Evolutionary conservation across 108 stramenopile genomes (phyloP).

Genomic region (Skeletonema potamos): DNA sequence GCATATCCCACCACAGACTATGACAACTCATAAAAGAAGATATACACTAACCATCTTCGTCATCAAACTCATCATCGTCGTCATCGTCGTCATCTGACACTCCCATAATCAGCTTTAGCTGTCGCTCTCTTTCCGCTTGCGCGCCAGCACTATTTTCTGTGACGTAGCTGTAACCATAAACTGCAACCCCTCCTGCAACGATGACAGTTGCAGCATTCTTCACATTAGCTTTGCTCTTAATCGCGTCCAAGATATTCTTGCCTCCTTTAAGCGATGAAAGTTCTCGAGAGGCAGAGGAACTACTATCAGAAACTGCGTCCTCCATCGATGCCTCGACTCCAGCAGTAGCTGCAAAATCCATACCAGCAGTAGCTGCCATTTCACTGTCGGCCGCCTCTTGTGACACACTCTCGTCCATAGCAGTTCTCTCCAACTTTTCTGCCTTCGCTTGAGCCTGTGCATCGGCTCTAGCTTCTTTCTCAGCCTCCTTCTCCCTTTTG

Average conservation of each 20-base stretch:
- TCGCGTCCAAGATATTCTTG: conserved; percentile 3
- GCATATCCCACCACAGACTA: background rate
- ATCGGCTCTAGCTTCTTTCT: conserved; percentile 31
- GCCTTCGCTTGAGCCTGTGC: conserved; percentile 30
- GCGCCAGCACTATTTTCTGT: conserved; percentile 52
- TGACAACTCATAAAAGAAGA: background rate
- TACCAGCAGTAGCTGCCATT: conserved; percentile 25
- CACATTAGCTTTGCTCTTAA: conserved; percentile 37
- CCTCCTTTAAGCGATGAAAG: background rate
- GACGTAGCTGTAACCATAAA: conserved; percentile 56
- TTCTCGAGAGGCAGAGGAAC: background rate
- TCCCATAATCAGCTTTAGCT: conserved; percentile 73
- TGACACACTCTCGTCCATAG: background rate
- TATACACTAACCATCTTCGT: conserved; percentile 20
- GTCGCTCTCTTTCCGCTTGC: conserved; percentile 69
- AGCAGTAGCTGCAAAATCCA: conserved; percentile 25
- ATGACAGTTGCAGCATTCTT: conserved; percentile 56
- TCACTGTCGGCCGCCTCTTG: conserved; percentile 12
- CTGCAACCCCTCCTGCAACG: conserved; percentile 53
- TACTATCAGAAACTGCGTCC: background rate
- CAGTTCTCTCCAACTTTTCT: conserved; percentile 20
- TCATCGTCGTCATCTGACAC: conserved; percentile 33
- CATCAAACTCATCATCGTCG: conserved; percentile 35
- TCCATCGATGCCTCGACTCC: conserved; percentile 19
- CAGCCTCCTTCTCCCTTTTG: conserved; percentile 35